Evolutionary conservation across 805 yeast genomes (phyloP).

Genomic region (Candida coquimbonensis): DNA sequence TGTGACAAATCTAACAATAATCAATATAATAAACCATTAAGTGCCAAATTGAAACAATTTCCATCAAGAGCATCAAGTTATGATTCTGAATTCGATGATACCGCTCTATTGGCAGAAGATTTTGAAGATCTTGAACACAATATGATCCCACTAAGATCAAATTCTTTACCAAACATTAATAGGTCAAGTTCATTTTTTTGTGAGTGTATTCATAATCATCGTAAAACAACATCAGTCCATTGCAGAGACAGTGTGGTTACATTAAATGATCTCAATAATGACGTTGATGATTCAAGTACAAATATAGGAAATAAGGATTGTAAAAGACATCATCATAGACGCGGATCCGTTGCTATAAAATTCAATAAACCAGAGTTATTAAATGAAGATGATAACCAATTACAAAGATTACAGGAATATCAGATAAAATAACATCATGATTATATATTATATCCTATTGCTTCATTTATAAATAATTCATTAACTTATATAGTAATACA

Average conservation of each 20-base stretch:
- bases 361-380: constrained; percentile 7
- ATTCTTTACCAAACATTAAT: neutral
- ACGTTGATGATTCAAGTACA: neutral
- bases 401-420: too few relatives aligned
- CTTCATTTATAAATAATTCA: too few relatives aligned
- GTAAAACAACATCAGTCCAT: neutral
- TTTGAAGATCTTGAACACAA: neutral
- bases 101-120: too few relatives aligned
- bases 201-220: constrained; percentile 1
- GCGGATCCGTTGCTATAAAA: constrained; percentile 24
- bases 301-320: neutral
- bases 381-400: neutral
- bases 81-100: too few relatives aligned
- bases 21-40: constrained; percentile 1
- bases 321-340: constrained; percentile 23
- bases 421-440: too few relatives aligned
- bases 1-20: neutral
- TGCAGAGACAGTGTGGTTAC: constrained; percentile 2
- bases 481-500: too few relatives aligned
- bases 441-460: too few relatives aligned
- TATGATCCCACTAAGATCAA: neutral
- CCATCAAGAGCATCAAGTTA: neutral
- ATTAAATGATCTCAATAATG: neutral
- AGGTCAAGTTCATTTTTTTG: constrained; percentile 3
- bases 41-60: constrained; percentile 2